Base-by-base conservation (phyloP, 257 asterid species). In the Striga asiatica region DNA sequence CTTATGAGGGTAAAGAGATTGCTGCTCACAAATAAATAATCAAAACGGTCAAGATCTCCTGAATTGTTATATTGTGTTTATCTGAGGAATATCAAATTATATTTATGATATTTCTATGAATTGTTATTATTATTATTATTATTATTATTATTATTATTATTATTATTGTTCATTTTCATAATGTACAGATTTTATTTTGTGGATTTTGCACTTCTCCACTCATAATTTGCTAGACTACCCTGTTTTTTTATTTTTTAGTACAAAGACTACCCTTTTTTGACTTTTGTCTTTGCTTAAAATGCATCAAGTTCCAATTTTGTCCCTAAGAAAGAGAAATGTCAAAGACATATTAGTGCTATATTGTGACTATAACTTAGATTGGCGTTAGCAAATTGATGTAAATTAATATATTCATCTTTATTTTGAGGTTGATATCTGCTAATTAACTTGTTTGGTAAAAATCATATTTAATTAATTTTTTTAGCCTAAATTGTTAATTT, bases 41-140 rank as follows among this genome's bases (percentile, higher is more conserved):
- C 74, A 54, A n/a, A 53, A 66, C 65, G 80, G 76, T 37, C 66
- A 18, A 74, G 76, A 72, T 69, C 43, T 50, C 62, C 65, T 66
- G 69, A 66, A 65, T 68, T 65, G 39, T 58, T 24, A 47, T 42
- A 8, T 37, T 61, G 68, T 57, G 46, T 53, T 54, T 22, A 19
- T 60, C 48, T 21, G 6, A 55, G 18, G 8, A 18, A 28, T 48
- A 55, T 31, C 10, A 42, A 14, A 38, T 42, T 13, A 50, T 66
- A 17, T 8, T 10, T 56, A 11, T 27, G 7, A n/a, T 37, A 29
- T 11, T 17, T 43, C 1, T 5, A 6, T 43, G 10, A 19, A 16
- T 6, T 41, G 17, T 14, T 14, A 16, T 41, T 13, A 13, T 13
- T 2, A 13, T 41, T 16, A 5, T 39, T 18, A 3, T 8, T 12